Evolutionary conservation across 1,139 yeast species (phyloP).

Genomic region (Hemisphaericaspora subhashii): DNA sequence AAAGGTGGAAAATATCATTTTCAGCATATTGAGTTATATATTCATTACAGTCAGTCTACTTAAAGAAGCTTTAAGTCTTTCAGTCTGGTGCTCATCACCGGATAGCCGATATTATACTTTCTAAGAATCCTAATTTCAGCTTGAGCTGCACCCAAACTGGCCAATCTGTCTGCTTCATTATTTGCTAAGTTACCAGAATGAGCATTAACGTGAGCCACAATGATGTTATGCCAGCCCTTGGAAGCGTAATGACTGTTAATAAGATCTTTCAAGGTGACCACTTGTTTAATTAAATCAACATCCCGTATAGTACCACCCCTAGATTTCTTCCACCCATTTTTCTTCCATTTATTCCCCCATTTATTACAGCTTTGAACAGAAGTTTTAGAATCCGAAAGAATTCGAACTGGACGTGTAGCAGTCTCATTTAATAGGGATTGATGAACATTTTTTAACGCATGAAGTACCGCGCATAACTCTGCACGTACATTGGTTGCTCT

Average conservation of each 20-base stretch:
- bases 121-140: too few species aligned
- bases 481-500: constrained; percentile 78
- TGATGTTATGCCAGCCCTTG: constrained; percentile 33
- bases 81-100: too few species aligned
- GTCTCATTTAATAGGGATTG: constrained; percentile 15
- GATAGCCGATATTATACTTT: too few species aligned
- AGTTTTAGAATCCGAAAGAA: constrained; percentile 61
- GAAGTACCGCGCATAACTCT: constrained; percentile 65
- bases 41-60: too few species aligned
- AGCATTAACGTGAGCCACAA: constrained; percentile 64
- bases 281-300: constrained; percentile 45
- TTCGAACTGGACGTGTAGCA: constrained; percentile 22
- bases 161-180: too few species aligned
- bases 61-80: too few species aligned
- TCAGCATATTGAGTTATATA: too few species aligned
- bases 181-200: constrained; percentile 73
- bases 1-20: too few species aligned
- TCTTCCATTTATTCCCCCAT: constrained; percentile 57
- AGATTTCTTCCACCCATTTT: constrained; percentile 51
- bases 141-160: too few species aligned
- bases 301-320: constrained; percentile 51
- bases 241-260: constrained; percentile 27
- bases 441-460: constrained; percentile 49
- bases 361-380: constrained; percentile 45
- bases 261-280: constrained; percentile 23